Evolutionary conservation across 805 yeast species (phyloP).

Genomic region (Schwanniomyces occidentalis): DNA sequence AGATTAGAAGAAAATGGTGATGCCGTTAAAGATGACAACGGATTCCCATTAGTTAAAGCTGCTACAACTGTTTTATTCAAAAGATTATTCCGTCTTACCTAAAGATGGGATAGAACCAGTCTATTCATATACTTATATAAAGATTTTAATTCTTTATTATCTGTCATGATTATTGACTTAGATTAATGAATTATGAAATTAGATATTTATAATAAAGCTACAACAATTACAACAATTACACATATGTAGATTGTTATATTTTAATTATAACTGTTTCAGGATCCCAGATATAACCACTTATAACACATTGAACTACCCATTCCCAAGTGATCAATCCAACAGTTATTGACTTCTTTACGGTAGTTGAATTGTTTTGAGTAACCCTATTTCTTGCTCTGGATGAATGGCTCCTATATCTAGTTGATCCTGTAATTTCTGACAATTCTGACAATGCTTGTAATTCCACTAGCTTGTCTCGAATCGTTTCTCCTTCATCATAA

Average conservation of each 20-base stretch:
- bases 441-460: not conserved
- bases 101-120: not conserved
- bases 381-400: slow-evolving; percentile 1
- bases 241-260: slow-evolving; percentile 5
- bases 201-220: not conserved
- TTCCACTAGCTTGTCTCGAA: slow-evolving; percentile 1
- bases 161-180: too few relatives aligned
- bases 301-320: slow-evolving; percentile 66
- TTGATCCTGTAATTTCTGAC: too few relatives aligned
- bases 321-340: slow-evolving; percentile 54
- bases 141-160: not conserved
- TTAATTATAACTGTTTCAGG: slow-evolving; percentile 13
- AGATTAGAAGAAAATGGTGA: slow-evolving; percentile 96
- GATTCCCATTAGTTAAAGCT: slow-evolving; percentile 68
- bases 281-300: slow-evolving; percentile 38
- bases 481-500: slow-evolving; percentile 25
- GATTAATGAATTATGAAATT: slow-evolving; percentile 2
- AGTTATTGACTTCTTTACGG: not conserved
- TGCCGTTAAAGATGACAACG: slow-evolving; percentile 82
- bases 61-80: slow-evolving; percentile 31
- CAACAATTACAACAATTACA: not conserved
- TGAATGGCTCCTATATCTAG: not conserved
- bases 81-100: slow-evolving; percentile 18
- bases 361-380: not conserved
- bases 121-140: not conserved